phyloP scores from a whole-genome alignment of 805 yeast species.

The Kluyveromyces dobzhanskii region DNA sequence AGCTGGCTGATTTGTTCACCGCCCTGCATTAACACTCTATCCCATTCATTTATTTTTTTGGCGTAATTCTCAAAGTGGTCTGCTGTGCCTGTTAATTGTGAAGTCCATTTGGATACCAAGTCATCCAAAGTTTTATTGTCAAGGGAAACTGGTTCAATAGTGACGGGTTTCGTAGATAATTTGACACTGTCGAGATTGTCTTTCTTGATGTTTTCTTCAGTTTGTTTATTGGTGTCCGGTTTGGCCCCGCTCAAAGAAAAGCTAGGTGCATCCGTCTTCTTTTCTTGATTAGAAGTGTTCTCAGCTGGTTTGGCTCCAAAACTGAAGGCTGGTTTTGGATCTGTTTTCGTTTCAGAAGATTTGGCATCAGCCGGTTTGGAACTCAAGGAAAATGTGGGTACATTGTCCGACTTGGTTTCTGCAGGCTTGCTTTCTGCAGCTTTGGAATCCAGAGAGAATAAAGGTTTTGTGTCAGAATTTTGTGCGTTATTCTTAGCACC shows the following conservation, averaged over 20 bases:
- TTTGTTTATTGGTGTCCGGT: slow-evolving; percentile 9
- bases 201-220: slow-evolving; percentile 12
- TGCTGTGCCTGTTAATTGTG: slow-evolving; percentile 66
- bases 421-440: neutral
- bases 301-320: slow-evolving; percentile 11
- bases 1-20: slow-evolving; percentile 77
- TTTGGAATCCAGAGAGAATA: neutral
- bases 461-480: slow-evolving; percentile 5
- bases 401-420: neutral
- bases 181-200: neutral
- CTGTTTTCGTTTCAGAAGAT: slow-evolving; percentile 4
- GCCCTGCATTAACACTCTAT: slow-evolving; percentile 68
- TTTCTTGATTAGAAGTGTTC: slow-evolving; percentile 10
- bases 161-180: slow-evolving; percentile 37
- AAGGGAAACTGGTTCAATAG: slow-evolving; percentile 64
- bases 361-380: slow-evolving; percentile 9
- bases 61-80: slow-evolving; percentile 70
- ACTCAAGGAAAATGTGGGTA: slow-evolving; percentile 11
- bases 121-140: slow-evolving; percentile 92
- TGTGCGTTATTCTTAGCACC: slow-evolving; percentile 6
- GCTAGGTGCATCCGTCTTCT: slow-evolving; percentile 11
- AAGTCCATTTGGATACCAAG: slow-evolving; percentile 86
- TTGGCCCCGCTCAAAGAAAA: slow-evolving; percentile 8
- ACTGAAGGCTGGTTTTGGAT: slow-evolving; percentile 12
- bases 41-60: slow-evolving; percentile 75